Evolutionary conservation across 257 asterid genomes (phyloP).

Genomic region (Solanum clarkiae): DNA sequence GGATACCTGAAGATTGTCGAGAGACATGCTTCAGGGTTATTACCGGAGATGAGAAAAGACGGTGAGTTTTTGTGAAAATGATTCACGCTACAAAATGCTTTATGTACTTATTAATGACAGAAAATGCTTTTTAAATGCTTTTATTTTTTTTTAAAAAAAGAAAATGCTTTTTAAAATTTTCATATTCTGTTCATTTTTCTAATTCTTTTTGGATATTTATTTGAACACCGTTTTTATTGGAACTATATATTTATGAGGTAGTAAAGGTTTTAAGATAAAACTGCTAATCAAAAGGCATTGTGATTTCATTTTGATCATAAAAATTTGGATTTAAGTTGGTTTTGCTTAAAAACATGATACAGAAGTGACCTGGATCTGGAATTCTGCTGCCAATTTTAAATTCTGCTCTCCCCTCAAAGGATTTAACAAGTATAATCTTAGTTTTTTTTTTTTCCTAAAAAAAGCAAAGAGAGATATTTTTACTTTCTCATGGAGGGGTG

Average conservation of each 20-base stretch:
- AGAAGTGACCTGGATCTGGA: not conserved
- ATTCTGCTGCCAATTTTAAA: not conserved
- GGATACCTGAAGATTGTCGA: conserved; percentile 66
- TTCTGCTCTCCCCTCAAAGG: not conserved
- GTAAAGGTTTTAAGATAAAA: not conserved
- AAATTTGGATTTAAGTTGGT: not conserved
- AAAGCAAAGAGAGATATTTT: not conserved
- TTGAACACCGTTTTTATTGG: not conserved
- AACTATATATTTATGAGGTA: not conserved
- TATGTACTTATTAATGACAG: not conserved
- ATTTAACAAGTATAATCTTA: not conserved
- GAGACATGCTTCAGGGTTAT: conserved; percentile 73
- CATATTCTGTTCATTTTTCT: not conserved
- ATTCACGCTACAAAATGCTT: not conserved
- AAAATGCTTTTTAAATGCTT: not conserved
- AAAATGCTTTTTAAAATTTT: not conserved
- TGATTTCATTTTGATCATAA: not conserved
- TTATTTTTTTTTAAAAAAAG: too few species aligned
- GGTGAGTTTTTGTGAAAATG: conserved; percentile 36
- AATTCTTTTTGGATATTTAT: not conserved
- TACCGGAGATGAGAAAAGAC: conserved; percentile 93
- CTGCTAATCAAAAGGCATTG: not conserved
- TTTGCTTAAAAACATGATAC: not conserved
- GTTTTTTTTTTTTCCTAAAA: not conserved
- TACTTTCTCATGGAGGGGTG: not conserved